phyloP scores from a whole-genome alignment of 2,329 filamentous ascomycete genomes.

The Endoconidiophora laricicola region DNA sequence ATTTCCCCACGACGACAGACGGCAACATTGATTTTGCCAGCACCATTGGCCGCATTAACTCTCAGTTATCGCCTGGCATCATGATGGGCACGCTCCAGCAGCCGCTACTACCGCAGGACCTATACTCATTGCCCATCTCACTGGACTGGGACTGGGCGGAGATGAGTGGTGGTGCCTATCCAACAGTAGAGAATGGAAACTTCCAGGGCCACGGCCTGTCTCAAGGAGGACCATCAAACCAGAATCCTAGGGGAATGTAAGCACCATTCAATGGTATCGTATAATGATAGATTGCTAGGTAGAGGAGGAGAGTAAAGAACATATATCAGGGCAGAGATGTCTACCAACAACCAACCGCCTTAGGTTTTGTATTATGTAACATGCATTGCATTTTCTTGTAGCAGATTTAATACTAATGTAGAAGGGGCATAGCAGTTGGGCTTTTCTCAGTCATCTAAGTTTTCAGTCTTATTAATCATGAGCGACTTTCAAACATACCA shows the following conservation, averaged over 20 bases:
- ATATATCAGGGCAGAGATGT: no score
- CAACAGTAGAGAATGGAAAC: slow-evolving; percentile 46
- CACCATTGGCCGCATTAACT: slow-evolving; percentile 15
- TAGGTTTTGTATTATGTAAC: no score
- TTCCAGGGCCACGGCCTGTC: slow-evolving; percentile 18
- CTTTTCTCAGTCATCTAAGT: no score
- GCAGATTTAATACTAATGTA: no score
- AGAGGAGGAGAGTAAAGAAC: no score
- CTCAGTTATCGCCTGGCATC: slow-evolving; percentile 10
- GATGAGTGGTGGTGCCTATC: slow-evolving; percentile 49
- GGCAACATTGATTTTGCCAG: slow-evolving; percentile 5
- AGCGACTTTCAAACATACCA: no score
- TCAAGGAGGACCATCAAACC: no score
- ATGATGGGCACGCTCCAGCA: slow-evolving; percentile 47
- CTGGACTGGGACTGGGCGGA: slow-evolving; percentile 75
- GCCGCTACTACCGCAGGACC: slow-evolving; percentile 77
- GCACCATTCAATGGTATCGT: neutral
- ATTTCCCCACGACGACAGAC: slow-evolving; percentile 23
- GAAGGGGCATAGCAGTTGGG: no score
- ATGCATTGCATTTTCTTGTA: no score
- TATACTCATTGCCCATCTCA: slow-evolving; percentile 93
- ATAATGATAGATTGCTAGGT: neutral
- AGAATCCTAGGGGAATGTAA: neutral
- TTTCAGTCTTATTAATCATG: no score
- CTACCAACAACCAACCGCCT: no score